These are phyloP conservation scores for Rhodotorula sp. DNA, from an alignment of 1,284 basidiomycete genomes.

Conservation along the genomic window DNA sequence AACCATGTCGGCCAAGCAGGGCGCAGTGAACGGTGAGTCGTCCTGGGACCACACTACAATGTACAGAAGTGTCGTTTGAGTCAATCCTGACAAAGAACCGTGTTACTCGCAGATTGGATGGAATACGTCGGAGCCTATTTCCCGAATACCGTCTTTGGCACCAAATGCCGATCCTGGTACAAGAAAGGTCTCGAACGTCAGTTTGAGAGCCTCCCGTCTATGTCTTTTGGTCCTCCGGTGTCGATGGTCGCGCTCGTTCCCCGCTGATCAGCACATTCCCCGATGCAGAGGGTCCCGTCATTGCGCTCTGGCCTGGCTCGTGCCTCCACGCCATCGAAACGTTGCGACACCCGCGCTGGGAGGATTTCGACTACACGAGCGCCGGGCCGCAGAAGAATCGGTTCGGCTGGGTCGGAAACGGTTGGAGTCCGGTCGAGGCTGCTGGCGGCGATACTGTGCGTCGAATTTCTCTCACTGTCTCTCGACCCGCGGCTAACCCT, in stretches of 20 bases:
- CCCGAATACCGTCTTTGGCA: conserved; percentile 60
- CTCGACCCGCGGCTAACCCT: neutral
- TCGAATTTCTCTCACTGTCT: neutral
- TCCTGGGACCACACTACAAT: conserved; percentile 41
- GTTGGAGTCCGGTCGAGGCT: conserved; percentile 19
- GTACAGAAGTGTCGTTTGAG: neutral
- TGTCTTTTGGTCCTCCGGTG: neutral
- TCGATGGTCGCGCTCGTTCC: too few relatives aligned
- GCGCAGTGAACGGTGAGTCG: conserved; percentile 55
- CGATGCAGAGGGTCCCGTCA: conserved; percentile 58
- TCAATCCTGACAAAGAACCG: too few relatives aligned
- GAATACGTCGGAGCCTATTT: conserved; percentile 19
- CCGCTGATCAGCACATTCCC: neutral
- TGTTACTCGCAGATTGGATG: neutral
- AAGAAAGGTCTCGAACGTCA: conserved; percentile 55
- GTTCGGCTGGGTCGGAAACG: conserved; percentile 30
- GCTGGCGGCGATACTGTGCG: conserved; percentile 12
- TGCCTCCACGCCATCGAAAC: conserved; percentile 54
- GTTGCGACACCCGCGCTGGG: conserved; percentile 61
- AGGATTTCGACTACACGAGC: conserved; percentile 57
- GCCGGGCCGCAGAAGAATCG: conserved; percentile 14
- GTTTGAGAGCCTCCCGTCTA: neutral
- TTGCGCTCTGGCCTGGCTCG: conserved; percentile 58
- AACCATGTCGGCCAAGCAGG: conserved; percentile 50
- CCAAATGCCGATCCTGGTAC: conserved; percentile 65